Conservation (phyloP, 176 grass and related monocot species). For the Eleusine coracana region DNA sequence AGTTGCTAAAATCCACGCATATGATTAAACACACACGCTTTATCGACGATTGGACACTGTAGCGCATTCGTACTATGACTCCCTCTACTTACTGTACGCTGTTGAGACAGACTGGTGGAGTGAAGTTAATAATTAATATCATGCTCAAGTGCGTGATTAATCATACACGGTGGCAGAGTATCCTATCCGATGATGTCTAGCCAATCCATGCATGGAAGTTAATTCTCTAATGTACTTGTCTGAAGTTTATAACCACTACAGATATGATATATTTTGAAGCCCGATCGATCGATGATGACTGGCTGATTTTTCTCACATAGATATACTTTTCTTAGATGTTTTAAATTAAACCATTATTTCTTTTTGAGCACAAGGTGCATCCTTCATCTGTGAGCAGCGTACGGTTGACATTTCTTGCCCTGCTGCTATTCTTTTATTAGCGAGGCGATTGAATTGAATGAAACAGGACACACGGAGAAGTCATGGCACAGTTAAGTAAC, state of each 20-base stretch:
- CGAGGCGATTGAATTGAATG: conserved; percentile 43
- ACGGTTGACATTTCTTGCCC: not conserved
- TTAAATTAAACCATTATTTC: too few relatives aligned
- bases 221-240: too few relatives aligned
- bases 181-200: not conserved
- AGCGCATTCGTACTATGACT: not conserved
- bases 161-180: not conserved
- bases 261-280: too few relatives aligned
- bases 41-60: not conserved
- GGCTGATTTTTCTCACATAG: not conserved
- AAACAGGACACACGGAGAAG: conserved; percentile 56
- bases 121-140: not conserved
- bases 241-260: not conserved
- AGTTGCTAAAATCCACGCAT: conserved; percentile 1
- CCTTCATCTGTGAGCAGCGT: too few relatives aligned
- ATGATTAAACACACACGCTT: conserved; percentile 21
- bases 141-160: conserved; percentile 13
- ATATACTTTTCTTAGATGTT: too few relatives aligned
- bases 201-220: not conserved
- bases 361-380: too few relatives aligned
- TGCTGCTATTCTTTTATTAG: not conserved
- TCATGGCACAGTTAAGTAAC: conserved; percentile 55
- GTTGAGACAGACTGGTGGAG: not conserved
- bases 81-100: not conserved
- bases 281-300: not conserved